A percentile compares a stretch with the other conserved stretches of the same genome.
Evolutionary conservation across 371 early-diverging fungal species (phyloP).

Genomic region (Apophysomyces variabilis): DNA sequence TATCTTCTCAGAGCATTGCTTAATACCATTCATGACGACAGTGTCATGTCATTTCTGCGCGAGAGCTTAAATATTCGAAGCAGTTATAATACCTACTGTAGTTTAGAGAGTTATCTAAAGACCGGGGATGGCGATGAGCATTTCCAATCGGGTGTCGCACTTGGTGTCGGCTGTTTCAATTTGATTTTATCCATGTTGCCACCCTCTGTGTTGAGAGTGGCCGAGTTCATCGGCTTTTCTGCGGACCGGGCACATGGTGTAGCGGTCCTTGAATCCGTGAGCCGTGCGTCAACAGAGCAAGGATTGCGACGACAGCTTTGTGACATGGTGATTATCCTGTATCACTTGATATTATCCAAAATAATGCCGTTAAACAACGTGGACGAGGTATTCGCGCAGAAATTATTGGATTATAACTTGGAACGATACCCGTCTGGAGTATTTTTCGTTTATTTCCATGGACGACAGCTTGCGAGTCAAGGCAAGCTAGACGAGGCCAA

Average conservation of each 20-base stretch:
- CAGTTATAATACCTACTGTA: slow-evolving; percentile 66
- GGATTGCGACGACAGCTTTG: slow-evolving; percentile 58
- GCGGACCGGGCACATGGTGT: slow-evolving; percentile 72
- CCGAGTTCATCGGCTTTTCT: slow-evolving; percentile 75
- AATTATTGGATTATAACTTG: slow-evolving; percentile 46
- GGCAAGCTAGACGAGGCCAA: slow-evolving; percentile 56
- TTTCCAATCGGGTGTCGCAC: slow-evolving; percentile 73
- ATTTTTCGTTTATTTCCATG: slow-evolving; percentile 67
- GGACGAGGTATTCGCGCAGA: slow-evolving; percentile 49
- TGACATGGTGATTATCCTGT: slow-evolving; percentile 63
- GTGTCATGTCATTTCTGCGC: slow-evolving; percentile 69
- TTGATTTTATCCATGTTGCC: slow-evolving; percentile 58
- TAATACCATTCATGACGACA: slow-evolving; percentile 70
- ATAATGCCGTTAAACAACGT: slow-evolving; percentile 59
- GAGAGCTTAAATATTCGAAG: slow-evolving; percentile 77
- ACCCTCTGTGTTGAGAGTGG: slow-evolving; percentile 53
- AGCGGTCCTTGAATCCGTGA: slow-evolving; percentile 60
- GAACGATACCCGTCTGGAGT: slow-evolving; percentile 60
- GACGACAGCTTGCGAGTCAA: slow-evolving; percentile 55
- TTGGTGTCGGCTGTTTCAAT: slow-evolving; percentile 68
- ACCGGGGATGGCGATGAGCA: slow-evolving; percentile 61
- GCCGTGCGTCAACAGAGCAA: slow-evolving; percentile 26
- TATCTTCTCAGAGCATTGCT: slow-evolving; percentile 71
- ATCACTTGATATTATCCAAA: slow-evolving; percentile 72
- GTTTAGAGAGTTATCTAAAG: slow-evolving; percentile 41